A percentile compares a stretch with the other conserved stretches of the same genome.
These are phyloP conservation scores for Larix sibirica DNA, from an alignment of 83 land plant species.

Conservation along the genomic window DNA sequence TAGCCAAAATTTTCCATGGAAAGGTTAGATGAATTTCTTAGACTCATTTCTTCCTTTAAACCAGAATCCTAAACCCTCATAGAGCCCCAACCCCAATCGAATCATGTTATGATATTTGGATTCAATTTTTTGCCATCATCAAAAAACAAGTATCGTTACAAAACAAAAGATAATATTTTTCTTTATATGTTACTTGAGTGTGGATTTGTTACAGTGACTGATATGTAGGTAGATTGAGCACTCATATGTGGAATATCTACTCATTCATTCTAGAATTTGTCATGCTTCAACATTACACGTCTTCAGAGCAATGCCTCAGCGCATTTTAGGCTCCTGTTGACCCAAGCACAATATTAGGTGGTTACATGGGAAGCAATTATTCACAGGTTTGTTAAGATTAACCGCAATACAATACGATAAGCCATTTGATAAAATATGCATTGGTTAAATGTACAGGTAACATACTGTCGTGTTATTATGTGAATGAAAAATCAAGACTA, in stretches of 20 bases:
- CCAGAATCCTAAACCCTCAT: too few relatives aligned
- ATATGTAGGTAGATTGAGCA: neutral
- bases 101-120: too few relatives aligned
- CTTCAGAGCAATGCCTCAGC: slow-evolving; percentile 81
- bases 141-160: neutral
- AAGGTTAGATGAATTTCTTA: too few relatives aligned
- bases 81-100: too few relatives aligned
- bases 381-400: slow-evolving; percentile 59
- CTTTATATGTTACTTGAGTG: neutral
- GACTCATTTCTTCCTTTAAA: too few relatives aligned
- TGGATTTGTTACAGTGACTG: neutral
- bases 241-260: neutral
- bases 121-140: neutral
- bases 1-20: too few relatives aligned
- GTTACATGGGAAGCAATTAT: slow-evolving; percentile 82
- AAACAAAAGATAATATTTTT: neutral
- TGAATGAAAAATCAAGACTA: neutral
- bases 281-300: slow-evolving; percentile 71
- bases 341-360: slow-evolving; percentile 92
- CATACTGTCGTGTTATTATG: neutral
- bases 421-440: neutral
- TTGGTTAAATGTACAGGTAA: neutral
- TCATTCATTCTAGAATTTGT: neutral
- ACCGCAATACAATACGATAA: neutral
- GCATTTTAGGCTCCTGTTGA: slow-evolving; percentile 91